Conservation (phyloP, 139 green algal genomes). For the Volvox reticuliferus region DNA sequence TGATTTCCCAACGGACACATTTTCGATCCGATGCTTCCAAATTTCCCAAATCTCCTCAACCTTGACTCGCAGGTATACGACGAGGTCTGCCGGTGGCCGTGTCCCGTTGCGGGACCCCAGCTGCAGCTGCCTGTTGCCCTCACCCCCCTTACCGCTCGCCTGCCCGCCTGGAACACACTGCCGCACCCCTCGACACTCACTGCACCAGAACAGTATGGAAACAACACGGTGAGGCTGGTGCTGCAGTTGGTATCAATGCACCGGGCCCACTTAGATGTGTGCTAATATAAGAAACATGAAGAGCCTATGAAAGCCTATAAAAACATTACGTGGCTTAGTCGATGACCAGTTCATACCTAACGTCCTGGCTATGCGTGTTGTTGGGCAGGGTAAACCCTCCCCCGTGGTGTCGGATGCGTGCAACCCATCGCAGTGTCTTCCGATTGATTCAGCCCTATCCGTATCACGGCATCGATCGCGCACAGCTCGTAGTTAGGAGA, state of each 20-base stretch:
- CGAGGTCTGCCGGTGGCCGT: constrained; percentile 29
- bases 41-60: too few relatives aligned
- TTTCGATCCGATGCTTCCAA: too few relatives aligned
- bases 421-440: too few relatives aligned
- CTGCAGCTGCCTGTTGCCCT: constrained; percentile 39
- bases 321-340: not conserved
- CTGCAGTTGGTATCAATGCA: not conserved
- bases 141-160: constrained; percentile 24
- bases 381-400: not conserved
- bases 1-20: too few relatives aligned
- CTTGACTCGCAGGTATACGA: constrained; percentile 19
- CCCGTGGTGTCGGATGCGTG: not conserved
- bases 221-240: not conserved
- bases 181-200: constrained; percentile 26
- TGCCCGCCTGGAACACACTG: constrained; percentile 29
- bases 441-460: too few relatives aligned
- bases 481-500: not conserved
- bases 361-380: not conserved
- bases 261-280: not conserved
- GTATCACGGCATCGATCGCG: too few relatives aligned
- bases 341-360: not conserved
- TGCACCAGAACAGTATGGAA: constrained; percentile 18
- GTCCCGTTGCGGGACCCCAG: constrained; percentile 28
- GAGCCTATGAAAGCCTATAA: not conserved
- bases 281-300: not conserved